Evolutionary conservation across 768 basidiomycete genomes (phyloP).

Genomic region (Chlorophyllum brunneum): DNA sequence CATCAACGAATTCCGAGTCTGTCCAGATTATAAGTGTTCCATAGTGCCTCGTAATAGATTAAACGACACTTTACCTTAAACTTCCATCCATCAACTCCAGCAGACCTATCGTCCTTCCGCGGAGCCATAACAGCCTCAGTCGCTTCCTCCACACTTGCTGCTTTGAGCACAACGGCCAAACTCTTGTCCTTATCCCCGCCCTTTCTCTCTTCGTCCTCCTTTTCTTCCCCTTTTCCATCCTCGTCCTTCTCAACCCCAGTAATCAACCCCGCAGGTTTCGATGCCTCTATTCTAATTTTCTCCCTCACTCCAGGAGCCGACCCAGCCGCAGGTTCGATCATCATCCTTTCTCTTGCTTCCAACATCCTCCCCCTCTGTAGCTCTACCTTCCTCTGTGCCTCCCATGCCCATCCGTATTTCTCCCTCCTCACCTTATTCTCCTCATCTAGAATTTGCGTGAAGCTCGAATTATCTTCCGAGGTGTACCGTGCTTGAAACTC

Average conservation of each 20-base stretch:
- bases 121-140: slow-evolving; percentile 71
- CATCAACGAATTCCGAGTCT: slow-evolving; percentile 95
- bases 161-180: slow-evolving; percentile 20
- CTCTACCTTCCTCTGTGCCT: slow-evolving; percentile 82
- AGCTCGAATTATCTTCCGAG: slow-evolving; percentile 96
- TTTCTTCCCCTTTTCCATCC: slow-evolving; percentile 23
- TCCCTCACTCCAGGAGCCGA: slow-evolving; percentile 56
- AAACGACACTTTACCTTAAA: slow-evolving; percentile 53
- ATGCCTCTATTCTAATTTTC: slow-evolving; percentile 59
- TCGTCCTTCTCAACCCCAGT: slow-evolving; percentile 27
- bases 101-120: slow-evolving; percentile 65
- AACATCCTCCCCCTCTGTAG: slow-evolving; percentile 60
- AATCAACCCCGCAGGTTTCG: slow-evolving; percentile 53
- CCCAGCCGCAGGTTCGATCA: slow-evolving; percentile 63
- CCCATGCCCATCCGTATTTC: slow-evolving; percentile 91
- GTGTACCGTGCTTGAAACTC: slow-evolving; percentile 89
- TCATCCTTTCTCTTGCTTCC: slow-evolving; percentile 62
- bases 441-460: slow-evolving; percentile 85
- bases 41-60: background rate
- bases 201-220: slow-evolving; percentile 17
- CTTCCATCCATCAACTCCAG: slow-evolving; percentile 77
- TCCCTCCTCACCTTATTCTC: slow-evolving; percentile 84
- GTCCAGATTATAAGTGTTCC: slow-evolving; percentile 7
- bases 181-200: slow-evolving; percentile 20
- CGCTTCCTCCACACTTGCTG: slow-evolving; percentile 22